Evolutionary conservation across 805 yeast genomes (phyloP).

Genomic region (Nakazawaea anatomiae): DNA sequence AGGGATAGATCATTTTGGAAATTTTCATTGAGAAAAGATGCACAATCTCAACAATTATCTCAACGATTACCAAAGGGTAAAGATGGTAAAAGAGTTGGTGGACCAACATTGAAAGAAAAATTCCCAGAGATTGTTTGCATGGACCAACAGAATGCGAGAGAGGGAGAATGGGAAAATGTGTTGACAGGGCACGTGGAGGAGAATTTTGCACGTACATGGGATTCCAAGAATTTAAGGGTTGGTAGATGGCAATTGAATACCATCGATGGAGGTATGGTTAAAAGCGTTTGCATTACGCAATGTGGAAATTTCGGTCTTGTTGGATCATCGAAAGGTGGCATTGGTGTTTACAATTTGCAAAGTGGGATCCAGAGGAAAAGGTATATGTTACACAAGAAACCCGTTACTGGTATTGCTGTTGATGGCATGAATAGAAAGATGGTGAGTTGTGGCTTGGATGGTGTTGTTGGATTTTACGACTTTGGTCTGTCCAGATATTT

Average conservation of each 20-base stretch:
- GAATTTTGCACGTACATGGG: slow-evolving; percentile 87
- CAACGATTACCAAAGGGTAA: slow-evolving; percentile 50
- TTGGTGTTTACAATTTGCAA: slow-evolving; percentile 84
- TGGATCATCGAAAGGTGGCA: slow-evolving; percentile 82
- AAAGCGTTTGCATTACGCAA: slow-evolving; percentile 71
- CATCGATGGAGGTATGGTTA: slow-evolving; percentile 72
- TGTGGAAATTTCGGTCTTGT: slow-evolving; percentile 95
- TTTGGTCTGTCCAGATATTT: slow-evolving; percentile 65
- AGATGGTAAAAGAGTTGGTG: slow-evolving; percentile 47
- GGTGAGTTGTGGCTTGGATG: slow-evolving; percentile 87
- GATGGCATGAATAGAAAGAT: slow-evolving; percentile 88
- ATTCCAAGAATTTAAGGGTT: slow-evolving; percentile 67
- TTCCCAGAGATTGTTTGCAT: slow-evolving; percentile 71
- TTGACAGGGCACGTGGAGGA: slow-evolving; percentile 85
- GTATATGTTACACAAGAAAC: slow-evolving; percentile 63
- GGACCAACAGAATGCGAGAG: slow-evolving; percentile 68
- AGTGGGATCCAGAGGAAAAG: slow-evolving; percentile 78
- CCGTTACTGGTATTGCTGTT: slow-evolving; percentile 83
- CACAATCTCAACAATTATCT: slow-evolving; percentile 91
- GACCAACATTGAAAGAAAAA: slow-evolving; percentile 56
- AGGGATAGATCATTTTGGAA: slow-evolving; percentile 85
- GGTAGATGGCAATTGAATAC: slow-evolving; percentile 71
- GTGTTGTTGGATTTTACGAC: slow-evolving; percentile 80
- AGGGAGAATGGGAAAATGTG: slow-evolving; percentile 91
- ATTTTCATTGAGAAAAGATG: slow-evolving; percentile 90